Evolutionary conservation across 1,139 yeast genomes (phyloP).

Genomic region (Yamadazyma siamensis): DNA sequence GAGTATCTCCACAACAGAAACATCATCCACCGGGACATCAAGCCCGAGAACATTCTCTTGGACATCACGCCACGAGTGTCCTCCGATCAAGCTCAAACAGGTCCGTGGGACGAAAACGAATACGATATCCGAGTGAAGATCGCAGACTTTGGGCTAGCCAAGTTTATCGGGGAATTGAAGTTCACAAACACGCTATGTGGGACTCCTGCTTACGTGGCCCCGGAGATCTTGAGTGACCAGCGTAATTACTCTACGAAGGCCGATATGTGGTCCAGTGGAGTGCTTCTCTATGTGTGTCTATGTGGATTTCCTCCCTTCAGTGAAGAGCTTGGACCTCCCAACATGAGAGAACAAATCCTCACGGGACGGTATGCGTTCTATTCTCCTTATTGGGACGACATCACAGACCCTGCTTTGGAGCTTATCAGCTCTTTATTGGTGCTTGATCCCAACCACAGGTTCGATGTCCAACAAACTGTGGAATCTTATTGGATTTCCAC

Average conservation of each 20-base stretch:
- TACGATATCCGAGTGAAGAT: conserved; percentile 64
- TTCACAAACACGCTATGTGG: conserved; percentile 80
- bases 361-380: conserved; percentile 68
- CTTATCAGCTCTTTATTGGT: conserved; percentile 59
- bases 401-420: conserved; percentile 62
- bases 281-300: conserved; percentile 67
- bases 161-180: conserved; percentile 71
- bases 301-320: conserved; percentile 87
- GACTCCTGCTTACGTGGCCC: conserved; percentile 83
- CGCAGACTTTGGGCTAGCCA: conserved; percentile 80
- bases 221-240: conserved; percentile 56
- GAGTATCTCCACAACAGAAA: conserved; percentile 65
- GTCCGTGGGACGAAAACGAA: conserved; percentile 70
- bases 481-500: no score
- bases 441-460: conserved; percentile 53
- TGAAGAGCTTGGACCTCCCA: conserved; percentile 77
- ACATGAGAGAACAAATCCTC: conserved; percentile 70
- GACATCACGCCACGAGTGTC: conserved; percentile 54
- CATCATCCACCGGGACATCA: conserved; percentile 84
- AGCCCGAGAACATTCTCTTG: conserved; percentile 83
- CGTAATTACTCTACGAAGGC: conserved; percentile 67
- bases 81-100: conserved; percentile 52
- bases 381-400: conserved; percentile 77
- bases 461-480: conserved; percentile 48
- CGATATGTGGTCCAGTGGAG: conserved; percentile 82